These are phyloP conservation scores for Neofusicoccum sp. DNA, from an alignment of 2,329 filamentous ascomycete species.

Conservation along the genomic window DNA sequence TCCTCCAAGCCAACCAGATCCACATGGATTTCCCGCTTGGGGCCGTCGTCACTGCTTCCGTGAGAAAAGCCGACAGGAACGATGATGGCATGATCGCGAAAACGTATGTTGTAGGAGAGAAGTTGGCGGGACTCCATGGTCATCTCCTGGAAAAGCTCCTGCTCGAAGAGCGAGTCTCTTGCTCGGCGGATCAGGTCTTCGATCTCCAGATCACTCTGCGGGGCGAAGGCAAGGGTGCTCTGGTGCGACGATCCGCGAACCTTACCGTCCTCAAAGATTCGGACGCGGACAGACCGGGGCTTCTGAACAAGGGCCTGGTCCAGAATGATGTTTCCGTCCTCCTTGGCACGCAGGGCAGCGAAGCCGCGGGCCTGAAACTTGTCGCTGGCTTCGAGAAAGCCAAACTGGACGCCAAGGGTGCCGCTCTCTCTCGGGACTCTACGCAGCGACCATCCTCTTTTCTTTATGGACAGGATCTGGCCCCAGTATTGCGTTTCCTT, in stretches of 20 bases:
- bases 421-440: conserved; percentile 70
- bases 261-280: conserved; percentile 57
- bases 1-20: conserved; percentile 65
- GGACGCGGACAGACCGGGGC: conserved; percentile 65
- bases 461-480: conserved; percentile 75
- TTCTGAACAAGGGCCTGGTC: conserved; percentile 61
- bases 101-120: conserved; percentile 66
- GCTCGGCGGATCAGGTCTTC: conserved; percentile 71
- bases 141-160: conserved; percentile 89
- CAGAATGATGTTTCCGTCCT: conserved; percentile 72
- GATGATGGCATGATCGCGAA: conserved; percentile 49
- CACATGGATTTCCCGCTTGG: conserved; percentile 61
- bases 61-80: conserved; percentile 26
- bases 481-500: conserved; percentile 87
- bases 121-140: conserved; percentile 75
- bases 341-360: conserved; percentile 71
- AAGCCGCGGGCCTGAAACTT: conserved; percentile 70
- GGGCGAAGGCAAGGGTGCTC: conserved; percentile 22
- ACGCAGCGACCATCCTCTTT: conserved; percentile 83
- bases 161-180: conserved; percentile 74
- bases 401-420: conserved; percentile 81
- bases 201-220: conserved; percentile 36
- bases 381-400: conserved; percentile 70
- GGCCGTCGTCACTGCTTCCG: conserved; percentile 34
- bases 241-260: conserved; percentile 56